phyloP scores from a whole-genome alignment of 768 basidiomycete species.

The Boletus sp. region DNA sequence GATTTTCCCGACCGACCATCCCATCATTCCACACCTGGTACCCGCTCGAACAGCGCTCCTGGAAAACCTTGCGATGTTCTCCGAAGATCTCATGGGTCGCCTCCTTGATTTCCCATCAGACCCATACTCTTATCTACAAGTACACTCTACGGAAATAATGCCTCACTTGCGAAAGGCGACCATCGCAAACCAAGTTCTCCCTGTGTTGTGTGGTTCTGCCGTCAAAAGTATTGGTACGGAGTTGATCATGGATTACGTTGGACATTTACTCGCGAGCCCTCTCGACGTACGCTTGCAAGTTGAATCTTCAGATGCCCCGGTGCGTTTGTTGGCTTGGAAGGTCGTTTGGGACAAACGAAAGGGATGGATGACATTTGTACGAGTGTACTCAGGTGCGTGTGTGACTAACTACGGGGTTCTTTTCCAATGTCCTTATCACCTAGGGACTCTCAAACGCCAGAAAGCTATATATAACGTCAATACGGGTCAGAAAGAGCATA shows the following conservation, averaged over 20 bases:
- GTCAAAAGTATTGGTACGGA: slow-evolving; percentile 80
- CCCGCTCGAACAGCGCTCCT: slow-evolving; percentile 68
- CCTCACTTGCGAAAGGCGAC: slow-evolving; percentile 68
- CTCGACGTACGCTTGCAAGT: slow-evolving; percentile 55
- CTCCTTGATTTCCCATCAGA: slow-evolving; percentile 57
- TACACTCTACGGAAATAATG: slow-evolving; percentile 53
- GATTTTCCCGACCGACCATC: slow-evolving; percentile 59
- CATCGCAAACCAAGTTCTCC: slow-evolving; percentile 62
- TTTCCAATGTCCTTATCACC: slow-evolving; percentile 3
- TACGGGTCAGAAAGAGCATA: slow-evolving; percentile 67
- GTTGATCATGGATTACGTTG: slow-evolving; percentile 76
- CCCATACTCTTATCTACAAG: slow-evolving; percentile 63
- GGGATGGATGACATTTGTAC: slow-evolving; percentile 93
- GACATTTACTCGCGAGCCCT: slow-evolving; percentile 77
- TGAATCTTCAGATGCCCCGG: slow-evolving; percentile 45
- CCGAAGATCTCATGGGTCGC: slow-evolving; percentile 75
- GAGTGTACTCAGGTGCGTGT: slow-evolving; percentile 78
- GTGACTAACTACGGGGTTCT: background rate
- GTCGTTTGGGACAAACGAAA: slow-evolving; percentile 79
- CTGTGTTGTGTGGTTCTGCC: slow-evolving; percentile 83
- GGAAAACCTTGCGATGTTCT: slow-evolving; percentile 78
- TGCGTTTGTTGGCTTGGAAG: slow-evolving; percentile 82
- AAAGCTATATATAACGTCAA: slow-evolving; percentile 61
- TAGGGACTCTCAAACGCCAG: slow-evolving; percentile 66
- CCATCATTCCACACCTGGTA: slow-evolving; percentile 63